A percentile compares a stretch with the other conserved stretches of the same genome.
Evolutionary conservation across 305 asterid genomes (phyloP).

Genomic region (Fraxinus latifolia): DNA sequence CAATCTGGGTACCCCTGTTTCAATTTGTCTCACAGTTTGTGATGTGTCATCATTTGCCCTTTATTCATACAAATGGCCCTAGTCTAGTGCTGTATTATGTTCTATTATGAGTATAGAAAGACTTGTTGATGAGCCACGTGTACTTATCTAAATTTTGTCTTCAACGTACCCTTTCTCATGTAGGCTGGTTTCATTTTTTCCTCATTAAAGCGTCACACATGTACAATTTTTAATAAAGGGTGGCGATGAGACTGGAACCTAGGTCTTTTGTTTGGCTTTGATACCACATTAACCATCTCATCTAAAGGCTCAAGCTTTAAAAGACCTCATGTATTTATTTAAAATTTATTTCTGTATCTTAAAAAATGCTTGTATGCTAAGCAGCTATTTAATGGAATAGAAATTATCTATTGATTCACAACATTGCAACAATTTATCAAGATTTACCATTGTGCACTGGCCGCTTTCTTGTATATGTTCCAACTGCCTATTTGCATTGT

Average conservation of each 20-base stretch:
- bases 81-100: background rate
- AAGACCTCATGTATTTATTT: background rate
- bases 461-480: background rate
- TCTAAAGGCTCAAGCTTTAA: background rate
- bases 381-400: background rate
- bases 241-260: background rate
- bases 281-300: background rate
- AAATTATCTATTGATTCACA: background rate
- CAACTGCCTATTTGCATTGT: background rate
- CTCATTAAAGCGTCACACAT: background rate
- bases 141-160: background rate
- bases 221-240: background rate
- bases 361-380: background rate
- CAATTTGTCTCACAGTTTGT: background rate
- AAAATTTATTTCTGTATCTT: background rate
- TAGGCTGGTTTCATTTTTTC: background rate
- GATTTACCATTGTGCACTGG: background rate
- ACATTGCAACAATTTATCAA: background rate
- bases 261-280: background rate
- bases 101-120: background rate
- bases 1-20: background rate
- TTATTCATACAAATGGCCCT: background rate
- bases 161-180: background rate
- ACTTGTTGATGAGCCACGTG: background rate
- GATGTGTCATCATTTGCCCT: background rate